Base-by-base conservation (phyloP, 2,329 filamentous ascomycete genomes). In the Alternaria incomplexa region DNA sequence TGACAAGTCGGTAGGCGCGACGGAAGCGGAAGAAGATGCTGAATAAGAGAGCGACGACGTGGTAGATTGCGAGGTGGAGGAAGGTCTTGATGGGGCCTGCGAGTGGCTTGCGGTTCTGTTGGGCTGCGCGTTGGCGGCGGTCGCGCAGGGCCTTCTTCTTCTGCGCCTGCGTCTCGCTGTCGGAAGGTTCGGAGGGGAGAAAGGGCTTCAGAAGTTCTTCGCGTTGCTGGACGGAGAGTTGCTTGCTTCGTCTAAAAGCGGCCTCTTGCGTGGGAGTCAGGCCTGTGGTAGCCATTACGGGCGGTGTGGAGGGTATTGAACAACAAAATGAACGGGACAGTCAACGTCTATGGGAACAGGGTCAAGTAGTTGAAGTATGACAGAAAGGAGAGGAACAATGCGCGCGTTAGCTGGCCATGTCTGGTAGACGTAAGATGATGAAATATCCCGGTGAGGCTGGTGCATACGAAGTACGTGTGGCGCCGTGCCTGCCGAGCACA, bases 1-100 rank as follows among this genome's bases (percentile, higher is more conserved):
- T 85, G 53, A 97, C 86, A 9, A 90, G 88, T 78, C 95, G 91
- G 82, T 93, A 96, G 58, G 89, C 88, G 76, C 93, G 90, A 61
- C 94, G 90, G 62, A 93, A 81, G 66, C 93, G 91, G 69, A 97
- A 90, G 79, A 96, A 96, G 68, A 98, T 83, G 7, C 93, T 95
- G 82, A 97, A 98, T 69, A 97, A 78, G 65, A 91, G 86, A 75
- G 97, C 93, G 69, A 95, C 84, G 60, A 92, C 73, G 63, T 87
- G 85, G 79, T 91, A 93, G 63, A 93, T 78, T 44, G 93, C 78
- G 57, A 89, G 78, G 79, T 93, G 86, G 45, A 94, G 79, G 74
- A 90, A 87, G 56, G 82, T 83, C 64, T 83, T 84, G 46, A 93
- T 71, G 73, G 92, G 88, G 58, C 85, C 70, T 47, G 65, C 86